Evolutionary conservation across 2,329 filamentous ascomycete genomes (phyloP), one percentile per base, ranked within the genome.

Genomic region (Rhynchosporium graminicola): DNA sequence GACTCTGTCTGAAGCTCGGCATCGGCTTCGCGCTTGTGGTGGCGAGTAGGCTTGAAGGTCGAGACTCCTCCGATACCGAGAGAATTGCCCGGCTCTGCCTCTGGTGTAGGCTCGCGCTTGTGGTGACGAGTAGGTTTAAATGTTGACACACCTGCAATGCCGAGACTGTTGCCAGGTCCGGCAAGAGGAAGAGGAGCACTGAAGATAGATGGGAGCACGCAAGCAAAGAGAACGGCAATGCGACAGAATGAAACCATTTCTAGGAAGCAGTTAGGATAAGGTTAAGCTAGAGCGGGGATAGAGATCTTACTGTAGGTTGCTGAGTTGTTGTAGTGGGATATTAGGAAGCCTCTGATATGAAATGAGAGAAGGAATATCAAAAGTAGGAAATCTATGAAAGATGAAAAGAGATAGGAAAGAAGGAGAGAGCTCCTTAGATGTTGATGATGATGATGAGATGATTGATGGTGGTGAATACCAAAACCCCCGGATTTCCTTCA

Each of bases 221-320:
- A 56, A 29, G 60, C 28, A 29, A 60, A 26, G 4, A 48, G 38
- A 28, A 65, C 6, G 28, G 52, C 31, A 29, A 61, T 48, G 36
- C 60, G 56, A n/a, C 54, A 59, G 54, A 60, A 60, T 33, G 52
- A 60, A 56, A 50, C 40, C 63, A 65, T 65, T 31, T 38, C 58
- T 60, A 36, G 58, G 47, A 33, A 29, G 38, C 29, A 50, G 38
- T 48, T 33, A 61, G 47, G 28, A 48, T 57, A 3, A 10, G 45
- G 2, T 26, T 52, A 52, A 15, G 28, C 28, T 6, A 4, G 43
- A 31, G 26, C 20, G 15, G 33, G 28, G 48, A 46, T 40, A 40
- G 42, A 43, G 38, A 57, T 47, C 59, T 57, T 55, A 63, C 55
- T 63, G 56, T 42, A 59, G 29, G 48, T 26, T 20, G 26, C n/a